A percentile compares a stretch with the other conserved stretches of the same genome.
Conservation (phyloP, 2,329 filamentous ascomycete genomes). For the Plenodomus lindquistii region DNA sequence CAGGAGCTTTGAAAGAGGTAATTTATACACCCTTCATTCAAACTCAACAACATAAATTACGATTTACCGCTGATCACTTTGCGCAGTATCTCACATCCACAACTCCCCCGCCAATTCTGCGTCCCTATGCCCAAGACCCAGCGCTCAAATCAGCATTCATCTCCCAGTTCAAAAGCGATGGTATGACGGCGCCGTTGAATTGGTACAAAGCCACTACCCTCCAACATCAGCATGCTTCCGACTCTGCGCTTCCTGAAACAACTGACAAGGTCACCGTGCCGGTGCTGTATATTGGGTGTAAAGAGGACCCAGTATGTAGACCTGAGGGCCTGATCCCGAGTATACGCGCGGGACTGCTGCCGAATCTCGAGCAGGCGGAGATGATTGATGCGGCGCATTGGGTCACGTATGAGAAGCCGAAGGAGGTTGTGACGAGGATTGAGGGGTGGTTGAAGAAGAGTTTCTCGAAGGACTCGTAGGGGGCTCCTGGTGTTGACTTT, state of each 20-base stretch:
- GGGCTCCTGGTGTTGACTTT: too few relatives aligned
- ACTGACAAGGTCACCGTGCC: slow-evolving; percentile 41
- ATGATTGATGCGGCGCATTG: slow-evolving; percentile 44
- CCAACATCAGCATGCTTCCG: slow-evolving; percentile 32
- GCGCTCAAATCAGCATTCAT: slow-evolving; percentile 42
- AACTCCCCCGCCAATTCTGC: slow-evolving; percentile 13
- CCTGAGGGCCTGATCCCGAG: slow-evolving; percentile 34
- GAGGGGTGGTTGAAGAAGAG: slow-evolving; percentile 22
- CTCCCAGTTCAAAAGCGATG: slow-evolving; percentile 35
- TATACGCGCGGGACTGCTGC: slow-evolving; percentile 31
- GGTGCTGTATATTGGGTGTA: slow-evolving; percentile 41
- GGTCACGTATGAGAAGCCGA: slow-evolving; percentile 41
- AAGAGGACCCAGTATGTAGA: slow-evolving; percentile 40
- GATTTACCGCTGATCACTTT: too few relatives aligned
- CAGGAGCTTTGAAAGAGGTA: slow-evolving; percentile 38
- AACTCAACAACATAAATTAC: too few relatives aligned
- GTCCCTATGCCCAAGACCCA: slow-evolving; percentile 39
- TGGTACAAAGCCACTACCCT: slow-evolving; percentile 41
- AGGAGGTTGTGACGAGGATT: slow-evolving; percentile 29
- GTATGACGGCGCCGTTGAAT: slow-evolving; percentile 43
- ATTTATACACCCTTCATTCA: not conserved
- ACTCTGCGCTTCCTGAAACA: slow-evolving; percentile 25
- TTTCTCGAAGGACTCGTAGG: slow-evolving; percentile 3
- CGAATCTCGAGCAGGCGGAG: slow-evolving; percentile 35
- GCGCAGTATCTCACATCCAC: slow-evolving; percentile 21